Evolutionary conservation across 768 basidiomycete genomes (phyloP), one percentile per base, ranked within the genome.

Genomic region (Tephrocybe rancida): DNA sequence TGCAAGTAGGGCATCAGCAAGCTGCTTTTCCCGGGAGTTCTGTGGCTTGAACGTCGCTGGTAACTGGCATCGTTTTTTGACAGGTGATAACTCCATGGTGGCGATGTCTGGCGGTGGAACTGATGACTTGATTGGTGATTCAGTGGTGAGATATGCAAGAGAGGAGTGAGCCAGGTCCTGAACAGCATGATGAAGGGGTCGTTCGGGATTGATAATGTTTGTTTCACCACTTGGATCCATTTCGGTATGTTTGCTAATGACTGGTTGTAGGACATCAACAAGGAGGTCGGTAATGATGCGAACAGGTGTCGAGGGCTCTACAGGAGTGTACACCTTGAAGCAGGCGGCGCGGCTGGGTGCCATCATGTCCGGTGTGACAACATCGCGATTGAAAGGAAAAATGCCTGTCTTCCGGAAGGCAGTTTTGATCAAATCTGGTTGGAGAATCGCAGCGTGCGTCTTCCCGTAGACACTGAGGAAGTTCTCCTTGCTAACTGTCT

Each of bases 331-430:
- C 4, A 68, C 67, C 32, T 69, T 62, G 0, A 62, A 22, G 50
- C 16, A 9, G n/a, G 35, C 16, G 9, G 16, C 16, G 16, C 35
- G 16, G 35, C 72, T 73, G 16, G 75, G 73, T 6, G 67, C 70
- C 62, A 77, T 65, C 66, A 67, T 68, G 18, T 63, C 57, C 7
- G 43, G 39, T 4, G 72, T 64, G 7, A 79, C 61, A 7, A 71
- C 63, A 37, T 55, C 44, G 5, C 61, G 69, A 52, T 76, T 61
- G 48, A 73, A 70, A 27, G 76, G 75, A 34, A 60, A 57, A 7
- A 78, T 58, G 2, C 77, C 75, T 10, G 75, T 78, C 41, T 63
- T 66, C 21, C 56, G 22, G 54, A 79, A 79, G 13, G 76, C 70
- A 2, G 67, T 49, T 35, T 61, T 54, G 55, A 80, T 73, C 21